Evolutionary conservation across 768 basidiomycete species (phyloP).

Genomic region (Pisolithus orientalis): DNA sequence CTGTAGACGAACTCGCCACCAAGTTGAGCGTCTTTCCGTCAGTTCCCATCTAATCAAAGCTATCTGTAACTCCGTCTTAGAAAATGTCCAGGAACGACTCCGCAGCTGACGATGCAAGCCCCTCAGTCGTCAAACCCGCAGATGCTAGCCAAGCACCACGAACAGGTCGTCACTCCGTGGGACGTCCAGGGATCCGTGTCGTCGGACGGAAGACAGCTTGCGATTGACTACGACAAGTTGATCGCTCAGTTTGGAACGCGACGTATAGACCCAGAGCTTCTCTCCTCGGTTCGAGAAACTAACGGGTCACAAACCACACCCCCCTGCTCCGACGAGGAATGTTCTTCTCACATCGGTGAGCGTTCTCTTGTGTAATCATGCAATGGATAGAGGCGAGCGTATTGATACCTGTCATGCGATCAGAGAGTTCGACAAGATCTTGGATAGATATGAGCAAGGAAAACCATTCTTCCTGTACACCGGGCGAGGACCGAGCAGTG

Average conservation of each 20-base stretch:
- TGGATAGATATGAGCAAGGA: conserved; percentile 92
- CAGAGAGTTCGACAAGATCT: conserved; percentile 89
- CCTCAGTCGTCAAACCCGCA: conserved; percentile 22
- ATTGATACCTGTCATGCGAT: conserved; percentile 1
- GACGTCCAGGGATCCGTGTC: conserved; percentile 91
- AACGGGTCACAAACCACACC: conserved; percentile 84
- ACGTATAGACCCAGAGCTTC: conserved; percentile 63
- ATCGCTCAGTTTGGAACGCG: conserved; percentile 91
- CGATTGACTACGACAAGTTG: conserved; percentile 96
- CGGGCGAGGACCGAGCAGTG: conserved; percentile 92
- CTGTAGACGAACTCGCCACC: conserved; percentile 23
- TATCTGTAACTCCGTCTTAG: background rate
- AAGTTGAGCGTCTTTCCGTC: conserved; percentile 27
- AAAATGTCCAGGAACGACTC: background rate
- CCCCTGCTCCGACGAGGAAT: conserved; percentile 85
- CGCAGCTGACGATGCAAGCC: conserved; percentile 2
- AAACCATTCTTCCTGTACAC: conserved; percentile 99
- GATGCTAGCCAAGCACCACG: conserved; percentile 32
- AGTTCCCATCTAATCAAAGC: conserved; percentile 6
- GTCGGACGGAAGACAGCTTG: conserved; percentile 82
- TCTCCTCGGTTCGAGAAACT: conserved; percentile 87
- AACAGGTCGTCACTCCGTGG: conserved; percentile 94
- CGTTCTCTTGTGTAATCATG: background rate
- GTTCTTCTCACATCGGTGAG: conserved; percentile 97
- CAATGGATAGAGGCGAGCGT: background rate